These are phyloP conservation scores for Mycena polygramma DNA, from an alignment of 768 basidiomycete species.

Conservation along the genomic window DNA sequence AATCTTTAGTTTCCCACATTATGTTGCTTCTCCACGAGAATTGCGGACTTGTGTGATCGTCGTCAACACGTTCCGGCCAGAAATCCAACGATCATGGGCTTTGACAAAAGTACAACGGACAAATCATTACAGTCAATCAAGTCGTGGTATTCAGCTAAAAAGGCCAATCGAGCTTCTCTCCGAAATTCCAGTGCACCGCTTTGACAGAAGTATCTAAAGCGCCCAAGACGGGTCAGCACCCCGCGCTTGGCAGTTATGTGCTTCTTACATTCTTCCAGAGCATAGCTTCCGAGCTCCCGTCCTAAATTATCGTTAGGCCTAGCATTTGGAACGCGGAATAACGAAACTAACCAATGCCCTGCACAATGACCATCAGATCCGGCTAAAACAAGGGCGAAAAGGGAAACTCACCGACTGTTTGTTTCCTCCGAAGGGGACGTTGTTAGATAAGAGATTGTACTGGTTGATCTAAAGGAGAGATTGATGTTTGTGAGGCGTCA, in stretches of 20 bases:
- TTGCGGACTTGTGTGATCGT: conserved; percentile 28
- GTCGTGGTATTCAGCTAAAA: conserved; percentile 54
- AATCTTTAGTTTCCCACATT: conserved; percentile 4
- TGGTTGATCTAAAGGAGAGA: conserved; percentile 68
- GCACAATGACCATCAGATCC: conserved; percentile 6
- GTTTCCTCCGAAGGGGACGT: conserved; percentile 96
- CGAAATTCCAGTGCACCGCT: conserved; percentile 91
- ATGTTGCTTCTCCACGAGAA: conserved; percentile 13
- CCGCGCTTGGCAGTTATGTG: conserved; percentile 49
- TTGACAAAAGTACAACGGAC: conserved; percentile 16
- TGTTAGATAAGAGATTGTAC: conserved; percentile 86
- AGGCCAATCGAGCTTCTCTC: conserved; percentile 85
- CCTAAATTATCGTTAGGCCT: conserved; percentile 58
- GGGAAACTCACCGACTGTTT: conserved; percentile 81
- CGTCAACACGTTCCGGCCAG: conserved; percentile 27
- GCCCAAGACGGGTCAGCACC: conserved; percentile 52
- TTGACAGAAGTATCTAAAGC: conserved; percentile 75
- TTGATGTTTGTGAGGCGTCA: background rate
- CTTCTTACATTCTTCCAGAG: conserved; percentile 78
- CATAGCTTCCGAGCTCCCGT: conserved; percentile 89
- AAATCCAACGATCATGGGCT: conserved; percentile 10
- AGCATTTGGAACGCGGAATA: background rate
- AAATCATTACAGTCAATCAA: conserved; percentile 9
- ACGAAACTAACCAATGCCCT: conserved; percentile 27
- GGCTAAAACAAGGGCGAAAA: conserved; percentile 7